phyloP scores from a whole-genome alignment of 2,329 filamentous ascomycete genomes.

The Rhytidhysteron rufulum region DNA sequence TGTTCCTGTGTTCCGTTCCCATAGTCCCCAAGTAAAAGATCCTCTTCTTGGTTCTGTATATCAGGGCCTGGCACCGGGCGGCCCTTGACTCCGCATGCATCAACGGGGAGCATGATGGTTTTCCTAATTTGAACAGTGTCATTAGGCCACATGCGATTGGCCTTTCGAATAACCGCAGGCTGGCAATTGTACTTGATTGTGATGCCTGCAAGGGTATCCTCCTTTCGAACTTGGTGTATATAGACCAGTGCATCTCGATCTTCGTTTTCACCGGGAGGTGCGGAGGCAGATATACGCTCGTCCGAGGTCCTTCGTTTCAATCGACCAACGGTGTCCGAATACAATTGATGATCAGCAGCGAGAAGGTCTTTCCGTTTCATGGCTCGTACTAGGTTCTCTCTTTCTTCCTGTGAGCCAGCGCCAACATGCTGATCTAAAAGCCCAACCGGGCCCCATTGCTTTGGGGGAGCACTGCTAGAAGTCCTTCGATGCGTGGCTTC shows the following conservation, averaged over 20 bases:
- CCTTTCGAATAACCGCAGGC: slow-evolving; percentile 75
- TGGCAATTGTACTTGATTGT: slow-evolving; percentile 87
- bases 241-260: slow-evolving; percentile 80
- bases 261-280: slow-evolving; percentile 54
- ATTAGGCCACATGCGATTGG: slow-evolving; percentile 92
- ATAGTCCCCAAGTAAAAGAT: slow-evolving; percentile 30
- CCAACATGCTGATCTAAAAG: slow-evolving; percentile 38
- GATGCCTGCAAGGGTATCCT: slow-evolving; percentile 87
- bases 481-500: slow-evolving; percentile 24
- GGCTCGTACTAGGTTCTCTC: slow-evolving; percentile 44
- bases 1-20: slow-evolving; percentile 15
- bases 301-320: slow-evolving; percentile 68
- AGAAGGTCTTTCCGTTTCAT: slow-evolving; percentile 49
- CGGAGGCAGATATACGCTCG: slow-evolving; percentile 49
- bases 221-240: slow-evolving; percentile 76
- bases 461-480: slow-evolving; percentile 37
- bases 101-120: slow-evolving; percentile 78
- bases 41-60: slow-evolving; percentile 36
- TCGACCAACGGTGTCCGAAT: slow-evolving; percentile 43
- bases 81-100: slow-evolving; percentile 82
- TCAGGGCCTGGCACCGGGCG: slow-evolving; percentile 46
- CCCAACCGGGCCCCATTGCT: slow-evolving; percentile 45
- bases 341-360: slow-evolving; percentile 36
- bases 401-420: slow-evolving; percentile 43
- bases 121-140: slow-evolving; percentile 84